These are phyloP conservation scores for Epichloe coenophiala DNA, from an alignment of 2,329 filamentous ascomycete genomes.

Conservation along the genomic window DNA sequence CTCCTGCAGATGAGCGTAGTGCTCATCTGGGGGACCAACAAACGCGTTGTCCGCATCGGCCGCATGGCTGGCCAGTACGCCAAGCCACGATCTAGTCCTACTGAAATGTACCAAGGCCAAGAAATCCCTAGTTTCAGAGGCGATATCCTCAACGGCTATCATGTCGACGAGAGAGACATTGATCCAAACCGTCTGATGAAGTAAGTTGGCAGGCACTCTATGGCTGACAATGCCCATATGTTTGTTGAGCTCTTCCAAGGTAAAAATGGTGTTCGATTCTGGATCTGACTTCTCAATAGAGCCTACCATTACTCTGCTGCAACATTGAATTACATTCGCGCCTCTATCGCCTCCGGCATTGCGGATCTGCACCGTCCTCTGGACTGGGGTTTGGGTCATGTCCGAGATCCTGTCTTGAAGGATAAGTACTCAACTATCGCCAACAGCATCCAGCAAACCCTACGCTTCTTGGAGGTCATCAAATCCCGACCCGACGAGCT, in stretches of 20 bases:
- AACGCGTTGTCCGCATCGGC: slow-evolving; percentile 82
- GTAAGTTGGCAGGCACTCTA: slow-evolving; percentile 21
- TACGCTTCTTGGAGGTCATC: slow-evolving; percentile 89
- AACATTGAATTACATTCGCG: slow-evolving; percentile 85
- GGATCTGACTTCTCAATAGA: slow-evolving; percentile 22
- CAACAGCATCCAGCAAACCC: slow-evolving; percentile 71
- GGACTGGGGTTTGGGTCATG: slow-evolving; percentile 89
- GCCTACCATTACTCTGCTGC: slow-evolving; percentile 95
- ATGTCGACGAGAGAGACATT: slow-evolving; percentile 58
- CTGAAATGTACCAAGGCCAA: slow-evolving; percentile 65
- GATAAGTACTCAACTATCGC: slow-evolving; percentile 79
- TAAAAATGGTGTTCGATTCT: neutral
- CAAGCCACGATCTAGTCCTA: slow-evolving; percentile 83
- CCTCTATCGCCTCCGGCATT: slow-evolving; percentile 72
- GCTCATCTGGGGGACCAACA: slow-evolving; percentile 72
- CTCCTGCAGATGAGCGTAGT: slow-evolving; percentile 95
- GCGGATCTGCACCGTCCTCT: slow-evolving; percentile 88
- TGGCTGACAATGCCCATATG: too few relatives aligned
- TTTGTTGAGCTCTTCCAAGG: neutral
- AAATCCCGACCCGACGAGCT: slow-evolving; percentile 75
- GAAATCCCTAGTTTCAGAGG: slow-evolving; percentile 84
- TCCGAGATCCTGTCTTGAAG: slow-evolving; percentile 70
- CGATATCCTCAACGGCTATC: slow-evolving; percentile 88
- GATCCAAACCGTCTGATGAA: slow-evolving; percentile 73
- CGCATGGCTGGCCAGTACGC: slow-evolving; percentile 97